Evolutionary conservation across 306 rosid genomes (phyloP), one percentile per base, ranked within the genome.

Genomic region (Lithocarpus polystachyus): DNA sequence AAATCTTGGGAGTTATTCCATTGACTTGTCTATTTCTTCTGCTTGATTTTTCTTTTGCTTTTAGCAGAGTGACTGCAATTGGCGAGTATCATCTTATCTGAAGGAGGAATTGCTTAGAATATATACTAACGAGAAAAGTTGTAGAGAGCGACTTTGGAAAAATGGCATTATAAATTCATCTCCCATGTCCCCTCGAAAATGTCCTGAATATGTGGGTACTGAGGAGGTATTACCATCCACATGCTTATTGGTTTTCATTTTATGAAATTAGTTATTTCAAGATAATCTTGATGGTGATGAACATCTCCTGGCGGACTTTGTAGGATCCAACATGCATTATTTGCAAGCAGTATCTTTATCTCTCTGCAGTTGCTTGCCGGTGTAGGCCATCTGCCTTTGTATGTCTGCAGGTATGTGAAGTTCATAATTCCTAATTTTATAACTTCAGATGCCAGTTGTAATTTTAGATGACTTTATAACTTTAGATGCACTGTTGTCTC

Each of bases 291-390:
- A 9, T 83, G 77, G 57, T 82, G 78, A 72, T 82, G 2, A 59
- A 26, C 56, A 65, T 77, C 37, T 78, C 75, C 68, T 79, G 75
- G 45, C 79, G 81, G 70, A 48, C 75, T 69, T 80, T 84, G 81
- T 85, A 95, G 99, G 98, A 95, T 87, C 93, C 91, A 33, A 82
- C 90, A 55, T 95, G 99, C 85, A 81, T 95, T 77, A 93, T 95
- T 81, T 95, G 99, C 88, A 90, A 90, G 89, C 97, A 90, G 83
- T 91, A 91, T 90, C 97, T 95, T 77, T 93, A 90, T 89, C 97
- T 95, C 73, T 93, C 98, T 78, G 98, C 96, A 70, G 88, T 95
- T 82, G 91, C 75, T 75, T 95, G 99, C 85, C 80, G 75, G 71
- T 95, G 99, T 83, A 84, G 98, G 82, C 90, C 94, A 69, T 90